These are phyloP conservation scores for Diplocarpon rosae DNA, from an alignment of 2,329 filamentous ascomycete genomes.

Conservation along the genomic window DNA sequence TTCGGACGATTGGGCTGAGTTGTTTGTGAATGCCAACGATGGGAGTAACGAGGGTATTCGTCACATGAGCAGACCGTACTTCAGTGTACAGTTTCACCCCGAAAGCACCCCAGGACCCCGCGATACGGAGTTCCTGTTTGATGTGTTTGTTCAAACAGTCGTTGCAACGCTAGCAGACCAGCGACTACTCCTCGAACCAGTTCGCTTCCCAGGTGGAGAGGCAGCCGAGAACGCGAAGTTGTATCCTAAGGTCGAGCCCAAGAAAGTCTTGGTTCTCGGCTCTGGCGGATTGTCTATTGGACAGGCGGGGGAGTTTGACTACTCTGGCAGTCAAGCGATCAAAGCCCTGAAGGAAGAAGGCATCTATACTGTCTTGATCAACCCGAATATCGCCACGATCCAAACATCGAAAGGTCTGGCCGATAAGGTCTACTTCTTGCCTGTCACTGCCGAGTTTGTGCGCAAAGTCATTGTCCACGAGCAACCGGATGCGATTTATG, in stretches of 20 bases:
- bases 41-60: slow-evolving; percentile 97
- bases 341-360: slow-evolving; percentile 97
- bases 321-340: slow-evolving; percentile 96
- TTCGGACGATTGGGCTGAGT: slow-evolving; percentile 73
- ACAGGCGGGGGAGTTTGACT: slow-evolving; percentile 97
- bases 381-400: slow-evolving; percentile 97
- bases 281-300: slow-evolving; percentile 94
- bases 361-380: slow-evolving; percentile 96
- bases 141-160: slow-evolving; percentile 88
- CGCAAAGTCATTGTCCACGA: slow-evolving; percentile 95
- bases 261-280: slow-evolving; percentile 90
- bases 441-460: slow-evolving; percentile 93
- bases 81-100: slow-evolving; percentile 99
- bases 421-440: slow-evolving; percentile 97
- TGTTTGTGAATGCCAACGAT: slow-evolving; percentile 97
- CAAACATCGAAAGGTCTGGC: slow-evolving; percentile 96
- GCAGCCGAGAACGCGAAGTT: slow-evolving; percentile 65
- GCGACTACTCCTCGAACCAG: slow-evolving; percentile 57
- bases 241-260: slow-evolving; percentile 71
- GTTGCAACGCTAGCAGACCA: slow-evolving; percentile 57
- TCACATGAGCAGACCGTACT: slow-evolving; percentile 75
- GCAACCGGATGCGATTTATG: slow-evolving; percentile 90
- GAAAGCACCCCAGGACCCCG: slow-evolving; percentile 92
- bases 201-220: slow-evolving; percentile 79
- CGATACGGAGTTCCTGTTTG: slow-evolving; percentile 93